Percentiles rank a stretch among this genome's conserved stretches.
phyloP scores from a whole-genome alignment of 148 eudicot genomes.

The Limonium bicolor region DNA sequence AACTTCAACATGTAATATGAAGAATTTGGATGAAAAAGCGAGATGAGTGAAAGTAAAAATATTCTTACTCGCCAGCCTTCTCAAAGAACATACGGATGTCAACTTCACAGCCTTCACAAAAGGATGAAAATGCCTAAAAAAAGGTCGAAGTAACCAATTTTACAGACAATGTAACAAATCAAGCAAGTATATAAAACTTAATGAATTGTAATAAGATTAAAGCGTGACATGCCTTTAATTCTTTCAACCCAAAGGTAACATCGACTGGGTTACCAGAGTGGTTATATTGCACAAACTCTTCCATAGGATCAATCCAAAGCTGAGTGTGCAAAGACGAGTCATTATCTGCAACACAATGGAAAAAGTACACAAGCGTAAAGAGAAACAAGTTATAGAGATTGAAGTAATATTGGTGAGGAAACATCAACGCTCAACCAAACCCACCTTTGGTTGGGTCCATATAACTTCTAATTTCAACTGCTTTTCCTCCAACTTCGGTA shows the following conservation, averaged over 20 bases:
- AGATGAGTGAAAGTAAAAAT: neutral
- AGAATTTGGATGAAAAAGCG: neutral
- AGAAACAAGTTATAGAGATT: neutral
- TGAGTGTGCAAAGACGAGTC: constrained; percentile 88
- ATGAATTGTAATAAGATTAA: neutral
- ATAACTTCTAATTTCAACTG: constrained; percentile 94
- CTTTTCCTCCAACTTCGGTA: constrained; percentile 89
- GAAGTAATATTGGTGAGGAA: neutral
- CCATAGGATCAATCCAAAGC: constrained; percentile 95
- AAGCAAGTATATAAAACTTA: no score
- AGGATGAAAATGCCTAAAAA: constrained; percentile 87
- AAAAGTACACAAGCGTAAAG: constrained; percentile 1
- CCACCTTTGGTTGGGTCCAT: constrained; percentile 95
- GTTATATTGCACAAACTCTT: constrained; percentile 82
- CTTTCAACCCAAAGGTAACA: constrained; percentile 86
- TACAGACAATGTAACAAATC: no score
- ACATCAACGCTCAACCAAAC: neutral
- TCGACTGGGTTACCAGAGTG: constrained; percentile 88
- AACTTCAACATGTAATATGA: neutral
- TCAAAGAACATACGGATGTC: constrained; percentile 79
- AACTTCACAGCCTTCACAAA: constrained; percentile 91
- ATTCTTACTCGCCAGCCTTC: constrained; percentile 96
- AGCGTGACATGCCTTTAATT: constrained; percentile 46
- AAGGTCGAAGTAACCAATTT: neutral
- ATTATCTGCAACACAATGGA: constrained; percentile 47